Evolutionary conservation across 2,329 filamentous ascomycete genomes (phyloP).

Genomic region (Zalaria obscura): DNA sequence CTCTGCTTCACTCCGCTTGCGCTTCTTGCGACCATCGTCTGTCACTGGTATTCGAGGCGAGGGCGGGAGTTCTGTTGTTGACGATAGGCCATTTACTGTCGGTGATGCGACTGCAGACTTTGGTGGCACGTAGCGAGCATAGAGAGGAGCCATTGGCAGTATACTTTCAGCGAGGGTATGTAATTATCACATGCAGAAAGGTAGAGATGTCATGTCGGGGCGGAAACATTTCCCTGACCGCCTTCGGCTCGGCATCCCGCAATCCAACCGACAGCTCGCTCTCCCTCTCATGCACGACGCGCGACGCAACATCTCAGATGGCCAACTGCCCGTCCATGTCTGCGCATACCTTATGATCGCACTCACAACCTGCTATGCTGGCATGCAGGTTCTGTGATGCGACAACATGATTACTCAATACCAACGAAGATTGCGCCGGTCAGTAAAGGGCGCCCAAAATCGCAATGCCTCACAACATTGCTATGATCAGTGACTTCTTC

Average conservation of each 20-base stretch:
- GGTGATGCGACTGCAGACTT: not conserved
- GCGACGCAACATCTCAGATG: too few relatives aligned
- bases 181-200: too few relatives aligned
- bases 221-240: too few relatives aligned
- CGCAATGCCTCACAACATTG: slow-evolving; percentile 55
- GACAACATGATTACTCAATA: not conserved
- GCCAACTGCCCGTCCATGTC: too few relatives aligned
- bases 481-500: slow-evolving; percentile 99
- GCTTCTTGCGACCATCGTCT: slow-evolving; percentile 10
- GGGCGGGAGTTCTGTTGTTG: not conserved
- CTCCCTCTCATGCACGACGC: too few relatives aligned
- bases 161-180: not conserved
- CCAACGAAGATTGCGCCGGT: slow-evolving; percentile 5
- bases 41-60: not conserved
- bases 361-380: too few relatives aligned
- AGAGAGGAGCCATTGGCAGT: slow-evolving; percentile 26
- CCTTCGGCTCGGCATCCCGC: too few relatives aligned
- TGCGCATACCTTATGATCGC: too few relatives aligned
- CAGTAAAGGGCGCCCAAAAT: slow-evolving; percentile 12
- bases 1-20: slow-evolving; percentile 16
- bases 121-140: slow-evolving; percentile 24
- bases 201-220: too few relatives aligned
- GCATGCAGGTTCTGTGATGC: not conserved
- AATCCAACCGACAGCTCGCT: too few relatives aligned
- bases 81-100: too few relatives aligned